These are phyloP conservation scores for Cryptococcus sp. DNA, from an alignment of 1,284 basidiomycete genomes.

Conservation along the genomic window DNA sequence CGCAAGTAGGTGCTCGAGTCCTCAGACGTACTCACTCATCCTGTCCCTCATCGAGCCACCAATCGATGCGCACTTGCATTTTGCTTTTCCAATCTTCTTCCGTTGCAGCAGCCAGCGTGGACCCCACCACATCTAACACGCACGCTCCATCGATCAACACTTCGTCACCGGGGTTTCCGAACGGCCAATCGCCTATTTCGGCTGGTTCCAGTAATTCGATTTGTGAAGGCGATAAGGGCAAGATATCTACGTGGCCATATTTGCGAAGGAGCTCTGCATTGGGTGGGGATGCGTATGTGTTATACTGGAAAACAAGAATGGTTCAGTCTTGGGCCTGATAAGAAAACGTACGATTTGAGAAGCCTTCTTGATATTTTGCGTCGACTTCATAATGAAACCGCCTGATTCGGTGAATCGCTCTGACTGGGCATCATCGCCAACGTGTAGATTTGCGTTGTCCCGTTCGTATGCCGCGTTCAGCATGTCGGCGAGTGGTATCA, in stretches of 20 bases:
- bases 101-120: conserved; percentile 26
- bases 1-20: conserved; percentile 3
- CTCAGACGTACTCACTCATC: conserved; percentile 72
- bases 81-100: conserved; percentile 11
- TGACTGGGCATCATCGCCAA: conserved; percentile 20
- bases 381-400: conserved; percentile 19
- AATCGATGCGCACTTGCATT: conserved; percentile 65
- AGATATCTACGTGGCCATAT: conserved; percentile 88
- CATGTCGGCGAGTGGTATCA: conserved; percentile 98
- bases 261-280: conserved; percentile 92
- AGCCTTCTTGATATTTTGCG: conserved; percentile 63
- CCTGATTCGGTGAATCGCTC: not conserved
- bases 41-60: conserved; percentile 85
- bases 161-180: conserved; percentile 81
- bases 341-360: conserved; percentile 76
- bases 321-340: not conserved
- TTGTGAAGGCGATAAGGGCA: conserved; percentile 58
- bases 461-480: conserved; percentile 82
- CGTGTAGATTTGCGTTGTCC: conserved; percentile 65
- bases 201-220: conserved; percentile 18
- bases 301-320: conserved; percentile 64
- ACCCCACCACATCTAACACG: conserved; percentile 61
- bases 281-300: conserved; percentile 92
- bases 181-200: conserved; percentile 31
- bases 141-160: conserved; percentile 81